These are phyloP conservation scores for Bruguiera sexangula DNA, from an alignment of 345 rosid species.

Conservation along the genomic window DNA sequence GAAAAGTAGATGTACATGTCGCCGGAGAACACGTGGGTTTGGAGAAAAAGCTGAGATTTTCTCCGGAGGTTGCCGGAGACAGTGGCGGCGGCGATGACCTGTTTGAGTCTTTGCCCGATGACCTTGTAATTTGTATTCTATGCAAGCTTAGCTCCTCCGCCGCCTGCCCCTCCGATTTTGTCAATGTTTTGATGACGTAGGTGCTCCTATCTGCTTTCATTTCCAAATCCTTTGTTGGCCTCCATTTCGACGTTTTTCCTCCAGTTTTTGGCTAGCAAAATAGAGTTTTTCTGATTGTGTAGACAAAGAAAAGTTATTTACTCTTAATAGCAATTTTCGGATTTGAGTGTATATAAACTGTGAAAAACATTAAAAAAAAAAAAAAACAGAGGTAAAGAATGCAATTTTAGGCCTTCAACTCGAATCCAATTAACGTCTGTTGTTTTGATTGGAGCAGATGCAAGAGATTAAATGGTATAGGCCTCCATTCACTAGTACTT, in stretches of 20 bases:
- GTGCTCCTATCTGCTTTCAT: conserved; percentile 11
- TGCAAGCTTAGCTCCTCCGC: conserved; percentile 59
- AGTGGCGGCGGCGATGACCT: conserved; percentile 31
- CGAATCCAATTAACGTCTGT: background rate
- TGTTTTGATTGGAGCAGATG: conserved; percentile 49
- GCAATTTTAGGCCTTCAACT: too few relatives aligned
- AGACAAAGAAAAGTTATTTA: too few relatives aligned
- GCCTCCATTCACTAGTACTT: conserved; percentile 47
- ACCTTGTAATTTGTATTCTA: conserved; percentile 65
- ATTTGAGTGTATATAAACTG: background rate
- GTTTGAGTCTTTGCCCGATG: conserved; percentile 72
- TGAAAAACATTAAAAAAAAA: too few relatives aligned
- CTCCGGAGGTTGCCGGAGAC: conserved; percentile 14
- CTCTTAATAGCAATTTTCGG: too few relatives aligned
- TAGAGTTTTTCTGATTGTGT: too few relatives aligned
- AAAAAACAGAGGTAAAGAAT: too few relatives aligned
- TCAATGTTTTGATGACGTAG: conserved; percentile 67
- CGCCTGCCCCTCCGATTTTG: conserved; percentile 64
- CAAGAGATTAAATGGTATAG: conserved; percentile 70
- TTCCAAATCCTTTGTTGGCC: background rate
- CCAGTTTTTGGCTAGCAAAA: too few relatives aligned
- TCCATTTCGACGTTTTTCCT: background rate
- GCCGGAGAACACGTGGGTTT: conserved; percentile 25
- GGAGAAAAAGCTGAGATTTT: conserved; percentile 40
- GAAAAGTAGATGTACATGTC: conserved; percentile 3